A percentile compares a stretch with the other conserved stretches of the same genome.
Evolutionary conservation across 805 yeast species (phyloP).

Genomic region (Wickerhamomyces alni): DNA sequence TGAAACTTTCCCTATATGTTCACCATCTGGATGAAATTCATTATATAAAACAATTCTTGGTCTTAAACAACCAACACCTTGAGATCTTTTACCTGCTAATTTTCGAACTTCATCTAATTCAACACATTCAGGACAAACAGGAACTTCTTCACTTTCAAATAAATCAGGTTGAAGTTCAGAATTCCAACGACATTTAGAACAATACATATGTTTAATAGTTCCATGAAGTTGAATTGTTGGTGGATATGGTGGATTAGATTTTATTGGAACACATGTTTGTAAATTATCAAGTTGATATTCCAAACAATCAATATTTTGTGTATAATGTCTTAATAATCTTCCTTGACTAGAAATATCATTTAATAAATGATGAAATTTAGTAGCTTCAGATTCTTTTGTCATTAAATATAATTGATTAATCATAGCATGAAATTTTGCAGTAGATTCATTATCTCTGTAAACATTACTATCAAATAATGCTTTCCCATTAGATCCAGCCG

Average conservation of each 20-base stretch:
- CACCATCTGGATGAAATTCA: constrained; percentile 84
- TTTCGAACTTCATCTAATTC: constrained; percentile 50
- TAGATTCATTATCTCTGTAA: constrained; percentile 56
- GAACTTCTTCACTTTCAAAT: constrained; percentile 38
- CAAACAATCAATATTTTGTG: constrained; percentile 83
- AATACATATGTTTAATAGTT: constrained; percentile 62
- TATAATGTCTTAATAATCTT: constrained; percentile 66
- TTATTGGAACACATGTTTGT: constrained; percentile 44
- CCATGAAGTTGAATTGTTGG: constrained; percentile 82
- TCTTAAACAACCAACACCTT: constrained; percentile 53
- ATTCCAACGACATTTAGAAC: constrained; percentile 68
- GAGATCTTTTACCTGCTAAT: constrained; percentile 60
- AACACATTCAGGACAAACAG: constrained; percentile 61
- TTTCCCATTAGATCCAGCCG: constrained; percentile 44
- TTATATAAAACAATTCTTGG: constrained; percentile 68
- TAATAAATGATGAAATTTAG: constrained; percentile 67
- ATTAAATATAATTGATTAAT: constrained; percentile 54
- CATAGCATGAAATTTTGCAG: constrained; percentile 67
- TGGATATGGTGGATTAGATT: constrained; percentile 38
- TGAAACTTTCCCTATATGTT: constrained; percentile 71
- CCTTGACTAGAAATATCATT: constrained; percentile 54
- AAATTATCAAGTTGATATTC: constrained; percentile 53
- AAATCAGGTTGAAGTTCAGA: constrained; percentile 46
- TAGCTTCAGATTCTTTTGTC: constrained; percentile 54
- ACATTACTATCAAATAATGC: constrained; percentile 77